Conservation (phyloP, 805 yeast genomes). For the Pachysolen tannophilus region DNA sequence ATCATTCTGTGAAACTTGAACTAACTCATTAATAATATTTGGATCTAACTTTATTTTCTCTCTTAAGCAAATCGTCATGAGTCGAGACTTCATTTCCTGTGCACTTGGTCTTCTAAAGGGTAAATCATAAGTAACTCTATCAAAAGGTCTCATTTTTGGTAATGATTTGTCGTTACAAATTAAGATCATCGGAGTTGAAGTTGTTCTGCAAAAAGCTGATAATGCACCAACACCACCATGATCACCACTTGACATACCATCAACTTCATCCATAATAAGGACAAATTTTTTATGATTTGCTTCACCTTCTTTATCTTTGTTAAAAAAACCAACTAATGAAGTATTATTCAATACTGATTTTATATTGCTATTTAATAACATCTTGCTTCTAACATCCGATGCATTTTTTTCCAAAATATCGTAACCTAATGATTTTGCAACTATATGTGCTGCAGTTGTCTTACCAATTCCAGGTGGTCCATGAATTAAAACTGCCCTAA, state of each 20-base stretch:
- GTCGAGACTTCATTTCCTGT: slow-evolving; percentile 67
- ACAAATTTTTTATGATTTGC: slow-evolving; percentile 54
- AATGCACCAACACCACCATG: slow-evolving; percentile 97
- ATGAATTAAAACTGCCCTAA: slow-evolving; percentile 76
- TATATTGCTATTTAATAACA: slow-evolving; percentile 58
- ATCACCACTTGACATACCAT: slow-evolving; percentile 99
- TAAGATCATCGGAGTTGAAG: slow-evolving; percentile 83
- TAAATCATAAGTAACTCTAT: slow-evolving; percentile 68
- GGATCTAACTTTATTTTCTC: slow-evolving; percentile 80
- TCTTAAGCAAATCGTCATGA: slow-evolving; percentile 83
- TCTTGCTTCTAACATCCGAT: slow-evolving; percentile 84
- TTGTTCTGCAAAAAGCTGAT: slow-evolving; percentile 76
- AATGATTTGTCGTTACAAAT: slow-evolving; percentile 89
- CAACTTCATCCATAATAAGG: slow-evolving; percentile 96
- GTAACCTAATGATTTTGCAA: slow-evolving; percentile 62
- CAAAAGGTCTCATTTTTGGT: slow-evolving; percentile 96
- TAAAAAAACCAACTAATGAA: slow-evolving; percentile 73
- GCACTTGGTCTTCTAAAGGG: slow-evolving; percentile 89
- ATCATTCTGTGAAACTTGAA: slow-evolving; percentile 80
- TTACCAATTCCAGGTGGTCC: slow-evolving; percentile 89
- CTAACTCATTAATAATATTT: slow-evolving; percentile 73
- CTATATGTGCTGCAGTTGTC: slow-evolving; percentile 73
- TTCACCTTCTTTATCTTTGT: slow-evolving; percentile 19
- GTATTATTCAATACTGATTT: slow-evolving; percentile 71
- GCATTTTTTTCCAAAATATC: slow-evolving; percentile 77